phyloP scores from a whole-genome alignment of 164 flowering plant genomes.

The Stephania yunnanensis region DNA sequence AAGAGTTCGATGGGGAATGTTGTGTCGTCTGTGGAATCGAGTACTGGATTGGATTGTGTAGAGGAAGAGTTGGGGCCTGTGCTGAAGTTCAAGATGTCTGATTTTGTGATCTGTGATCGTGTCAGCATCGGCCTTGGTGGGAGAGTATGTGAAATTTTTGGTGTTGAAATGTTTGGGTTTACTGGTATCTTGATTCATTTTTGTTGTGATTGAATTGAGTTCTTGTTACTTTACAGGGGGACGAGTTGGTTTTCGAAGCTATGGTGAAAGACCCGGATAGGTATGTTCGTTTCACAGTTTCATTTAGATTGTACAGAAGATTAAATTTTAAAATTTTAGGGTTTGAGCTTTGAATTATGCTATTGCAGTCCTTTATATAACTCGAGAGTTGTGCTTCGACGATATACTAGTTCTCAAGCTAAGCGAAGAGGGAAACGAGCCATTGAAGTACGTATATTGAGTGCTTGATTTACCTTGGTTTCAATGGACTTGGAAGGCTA shows the following conservation, averaged over 20 bases:
- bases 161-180: not conserved
- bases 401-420: slow-evolving; percentile 63
- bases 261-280: slow-evolving; percentile 59
- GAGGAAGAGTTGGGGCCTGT: slow-evolving; percentile 63
- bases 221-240: slow-evolving; percentile 43
- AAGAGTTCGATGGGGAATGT: slow-evolving; percentile 29
- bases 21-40: slow-evolving; percentile 27
- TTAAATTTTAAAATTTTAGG: not conserved
- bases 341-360: not conserved
- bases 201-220: slow-evolving; percentile 10
- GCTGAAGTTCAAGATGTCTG: slow-evolving; percentile 66
- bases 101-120: slow-evolving; percentile 58
- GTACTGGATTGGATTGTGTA: slow-evolving; percentile 10
- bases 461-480: not conserved
- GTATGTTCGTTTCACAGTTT: slow-evolving; percentile 29
- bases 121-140: slow-evolving; percentile 83
- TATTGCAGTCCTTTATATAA: slow-evolving; percentile 65
- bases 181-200: too few species aligned
- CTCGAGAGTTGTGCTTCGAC: slow-evolving; percentile 74
- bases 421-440: slow-evolving; percentile 92
- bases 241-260: slow-evolving; percentile 89
- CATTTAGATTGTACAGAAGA: not conserved
- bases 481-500: not conserved
- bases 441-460: slow-evolving; percentile 48
- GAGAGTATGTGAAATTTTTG: slow-evolving; percentile 44